Evolutionary conservation across 192 early-diverging fungal genomes (phyloP), one percentile per base, ranked within the genome.

Genomic region (Spizellomyces sp.): DNA sequence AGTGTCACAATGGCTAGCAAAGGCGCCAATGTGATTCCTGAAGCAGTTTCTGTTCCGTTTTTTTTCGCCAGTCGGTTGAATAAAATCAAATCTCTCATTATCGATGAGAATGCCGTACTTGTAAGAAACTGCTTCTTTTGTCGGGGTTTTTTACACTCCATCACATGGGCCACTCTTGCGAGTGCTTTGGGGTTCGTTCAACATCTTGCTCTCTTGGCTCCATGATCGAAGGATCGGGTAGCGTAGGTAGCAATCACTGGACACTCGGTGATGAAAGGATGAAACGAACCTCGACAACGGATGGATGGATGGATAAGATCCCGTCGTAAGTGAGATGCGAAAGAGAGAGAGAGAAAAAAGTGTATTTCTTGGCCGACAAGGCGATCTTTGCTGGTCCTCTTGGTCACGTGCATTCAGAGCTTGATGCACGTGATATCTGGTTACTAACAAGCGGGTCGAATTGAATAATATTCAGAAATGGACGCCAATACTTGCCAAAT

Each of bases 281-380:
- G 14, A 54, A n/a, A 54, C 50, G 14, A 54, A 54, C 50, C 50
- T 54, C 50, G 50, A 54, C 59, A 36, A 70, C 47, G 68, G 58
- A 70, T 70, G 67, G 67, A 69, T 69, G 67, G 67, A 69, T 69
- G 67, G 63, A 64, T 54, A n/a, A 52, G 17, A 54, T 54, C 50
- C 50, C 50, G 50, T 54, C 50, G 50, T 54, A 54, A n/a, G 17
- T 54, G 50, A 19, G 14, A 19, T 19, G 50, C 50, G 50, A 19
- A 4, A 54, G 50, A 54, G 50, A 19, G 17, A 19, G 50, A 54
- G 4, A 12, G 17, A 54, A 54, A 54, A 4, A 12, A 12, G 0
- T 12, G 17, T 52, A n/a, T 52, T n/a, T 9, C 1, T n/a, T 19
- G 58, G 4, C 15, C 2, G 58, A 60, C 58, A 10, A 21, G 15